Evolutionary conservation across 2,329 filamentous ascomycete genomes (phyloP).

Genomic region (Hypoxylon sp.): DNA sequence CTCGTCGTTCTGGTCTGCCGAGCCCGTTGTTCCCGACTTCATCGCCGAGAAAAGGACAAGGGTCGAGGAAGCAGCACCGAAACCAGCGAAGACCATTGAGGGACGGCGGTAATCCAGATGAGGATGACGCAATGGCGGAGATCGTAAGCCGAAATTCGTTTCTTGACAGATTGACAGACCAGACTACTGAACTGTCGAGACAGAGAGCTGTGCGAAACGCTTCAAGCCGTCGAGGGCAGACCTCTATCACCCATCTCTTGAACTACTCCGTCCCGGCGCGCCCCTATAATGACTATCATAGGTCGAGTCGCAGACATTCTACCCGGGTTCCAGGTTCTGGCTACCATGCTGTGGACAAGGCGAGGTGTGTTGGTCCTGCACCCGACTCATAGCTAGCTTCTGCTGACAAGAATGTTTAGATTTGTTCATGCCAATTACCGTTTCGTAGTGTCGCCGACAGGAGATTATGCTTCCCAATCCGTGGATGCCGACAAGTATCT

Average conservation of each 20-base stretch:
- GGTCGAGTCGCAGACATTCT: constrained; percentile 76
- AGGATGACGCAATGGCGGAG: constrained; percentile 92
- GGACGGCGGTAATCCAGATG: constrained; percentile 65
- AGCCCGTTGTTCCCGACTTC: constrained; percentile 54
- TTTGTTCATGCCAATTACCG: constrained; percentile 97
- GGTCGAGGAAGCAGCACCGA: constrained; percentile 84
- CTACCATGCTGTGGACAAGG: constrained; percentile 91
- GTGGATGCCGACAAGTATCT: constrained; percentile 89
- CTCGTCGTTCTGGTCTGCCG: constrained; percentile 61
- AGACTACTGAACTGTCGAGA: constrained; percentile 17
- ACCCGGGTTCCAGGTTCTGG: constrained; percentile 90
- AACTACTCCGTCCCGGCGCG: constrained; percentile 87
- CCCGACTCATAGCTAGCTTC: not conserved
- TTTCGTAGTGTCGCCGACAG: constrained; percentile 89
- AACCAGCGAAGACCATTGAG: constrained; percentile 77
- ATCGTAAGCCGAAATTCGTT: constrained; percentile 62
- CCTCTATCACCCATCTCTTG: constrained; percentile 96
- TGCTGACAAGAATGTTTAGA: constrained; percentile 57
- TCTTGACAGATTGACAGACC: constrained; percentile 13
- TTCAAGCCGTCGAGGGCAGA: constrained; percentile 87
- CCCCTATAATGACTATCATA: constrained; percentile 68
- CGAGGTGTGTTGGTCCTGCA: constrained; percentile 68
- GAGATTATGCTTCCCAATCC: constrained; percentile 83
- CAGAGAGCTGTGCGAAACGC: constrained; percentile 67
- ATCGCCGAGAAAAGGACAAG: constrained; percentile 80